Conservation (phyloP, 2,329 filamentous ascomycete genomes). For the Seiridium cupressi region DNA sequence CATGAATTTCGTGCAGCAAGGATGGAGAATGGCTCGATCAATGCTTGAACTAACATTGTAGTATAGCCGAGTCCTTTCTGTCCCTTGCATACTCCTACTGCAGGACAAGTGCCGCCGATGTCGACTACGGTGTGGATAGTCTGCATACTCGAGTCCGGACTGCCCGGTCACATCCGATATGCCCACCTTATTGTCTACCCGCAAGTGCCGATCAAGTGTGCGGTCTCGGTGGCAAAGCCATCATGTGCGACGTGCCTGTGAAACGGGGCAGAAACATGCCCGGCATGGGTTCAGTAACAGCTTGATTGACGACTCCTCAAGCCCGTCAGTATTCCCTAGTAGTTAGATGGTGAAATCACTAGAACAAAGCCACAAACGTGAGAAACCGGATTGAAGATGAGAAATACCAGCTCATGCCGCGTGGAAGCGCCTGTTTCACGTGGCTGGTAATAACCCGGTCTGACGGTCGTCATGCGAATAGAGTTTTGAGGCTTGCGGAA, state of each 20-base stretch:
- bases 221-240: conserved; percentile 8
- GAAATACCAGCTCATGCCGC: background rate
- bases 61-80: no score
- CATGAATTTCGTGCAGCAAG: no score
- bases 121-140: no score
- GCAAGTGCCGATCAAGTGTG: background rate
- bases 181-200: background rate
- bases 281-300: background rate
- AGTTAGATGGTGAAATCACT: background rate
- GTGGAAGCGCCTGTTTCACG: background rate
- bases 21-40: no score
- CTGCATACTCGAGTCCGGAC: background rate
- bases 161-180: background rate
- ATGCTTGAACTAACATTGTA: no score
- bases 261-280: conserved; percentile 5
- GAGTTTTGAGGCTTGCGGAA: background rate
- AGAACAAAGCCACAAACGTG: background rate
- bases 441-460: background rate
- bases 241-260: conserved; percentile 10
- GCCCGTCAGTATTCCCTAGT: background rate
- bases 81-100: no score
- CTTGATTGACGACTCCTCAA: background rate
- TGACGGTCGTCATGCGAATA: background rate
- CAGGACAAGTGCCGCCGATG: no score
- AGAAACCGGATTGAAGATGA: background rate